Percentiles rank a stretch among this genome's conserved stretches.
Conservation (phyloP, 371 early-diverging fungal genomes). For the Capniomyces stellatus region DNA sequence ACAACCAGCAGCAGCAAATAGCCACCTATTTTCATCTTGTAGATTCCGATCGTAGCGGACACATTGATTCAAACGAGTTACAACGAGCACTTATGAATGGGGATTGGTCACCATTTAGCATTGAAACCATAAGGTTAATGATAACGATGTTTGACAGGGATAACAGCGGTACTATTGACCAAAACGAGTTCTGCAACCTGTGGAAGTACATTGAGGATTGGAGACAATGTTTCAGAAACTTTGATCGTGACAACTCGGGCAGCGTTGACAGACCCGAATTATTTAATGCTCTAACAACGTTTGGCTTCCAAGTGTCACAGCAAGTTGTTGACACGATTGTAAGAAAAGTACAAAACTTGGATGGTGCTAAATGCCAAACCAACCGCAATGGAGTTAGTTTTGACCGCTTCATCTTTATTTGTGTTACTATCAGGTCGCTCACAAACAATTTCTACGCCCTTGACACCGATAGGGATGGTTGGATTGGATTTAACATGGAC, state of each 20-base stretch:
- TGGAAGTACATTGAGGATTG: conserved; percentile 56
- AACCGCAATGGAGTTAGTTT: conserved; percentile 45
- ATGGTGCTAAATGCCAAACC: background rate
- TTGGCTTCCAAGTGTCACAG: conserved; percentile 48
- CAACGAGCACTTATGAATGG: conserved; percentile 45
- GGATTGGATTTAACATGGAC: conserved; percentile 60
- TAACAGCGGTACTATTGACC: conserved; percentile 37
- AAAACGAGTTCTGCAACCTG: conserved; percentile 38
- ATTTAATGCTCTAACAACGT: conserved; percentile 36
- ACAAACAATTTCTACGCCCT: conserved; percentile 54
- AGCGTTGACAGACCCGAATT: conserved; percentile 43
- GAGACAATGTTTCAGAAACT: conserved; percentile 42
- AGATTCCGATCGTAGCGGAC: conserved; percentile 30
- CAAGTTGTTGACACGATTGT: conserved; percentile 35
- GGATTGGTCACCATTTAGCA: conserved; percentile 45
- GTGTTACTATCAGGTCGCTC: conserved; percentile 58
- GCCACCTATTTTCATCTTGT: background rate
- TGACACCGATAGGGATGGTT: conserved; percentile 52
- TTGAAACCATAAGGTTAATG: conserved; percentile 50
- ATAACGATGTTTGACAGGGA: conserved; percentile 49
- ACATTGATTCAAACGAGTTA: conserved; percentile 35
- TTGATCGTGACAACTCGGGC: conserved; percentile 43
- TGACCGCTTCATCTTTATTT: conserved; percentile 64
- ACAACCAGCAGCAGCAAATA: background rate
- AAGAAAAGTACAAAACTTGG: conserved; percentile 44